Percentiles rank a stretch among this genome's conserved stretches.
These are phyloP conservation scores for Tetrastigma voinierianum DNA, from an alignment of 164 flowering plant species.

Conservation along the genomic window DNA sequence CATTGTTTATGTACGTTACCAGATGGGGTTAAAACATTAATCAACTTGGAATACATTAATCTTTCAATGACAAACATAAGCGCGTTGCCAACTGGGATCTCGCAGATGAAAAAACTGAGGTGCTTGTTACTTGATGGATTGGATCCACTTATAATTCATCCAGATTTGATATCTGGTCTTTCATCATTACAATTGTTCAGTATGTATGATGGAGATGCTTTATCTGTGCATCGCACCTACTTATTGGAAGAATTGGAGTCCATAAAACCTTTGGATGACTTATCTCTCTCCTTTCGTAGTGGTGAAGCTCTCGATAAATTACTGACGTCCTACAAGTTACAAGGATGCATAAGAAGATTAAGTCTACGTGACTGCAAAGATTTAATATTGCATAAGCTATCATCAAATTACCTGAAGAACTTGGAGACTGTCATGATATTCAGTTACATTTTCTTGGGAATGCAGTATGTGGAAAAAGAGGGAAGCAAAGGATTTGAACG, in stretches of 20 bases:
- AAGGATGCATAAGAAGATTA: too few relatives aligned
- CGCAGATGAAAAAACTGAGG: background rate
- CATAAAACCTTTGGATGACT: background rate
- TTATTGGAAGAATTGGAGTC: background rate
- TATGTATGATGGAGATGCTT: too few relatives aligned
- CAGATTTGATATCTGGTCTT: conserved; percentile 5
- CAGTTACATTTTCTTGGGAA: too few relatives aligned
- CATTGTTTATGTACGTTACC: background rate
- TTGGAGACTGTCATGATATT: too few relatives aligned
- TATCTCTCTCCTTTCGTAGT: background rate
- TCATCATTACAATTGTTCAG: background rate
- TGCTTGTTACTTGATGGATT: background rate
- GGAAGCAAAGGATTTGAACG: too few relatives aligned
- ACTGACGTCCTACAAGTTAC: too few relatives aligned
- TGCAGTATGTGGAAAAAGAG: too few relatives aligned
- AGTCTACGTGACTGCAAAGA: too few relatives aligned
- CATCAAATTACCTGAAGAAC: too few relatives aligned
- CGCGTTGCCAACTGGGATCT: conserved; percentile 5
- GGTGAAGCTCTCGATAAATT: too few relatives aligned
- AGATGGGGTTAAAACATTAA: background rate
- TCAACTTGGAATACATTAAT: conserved; percentile 6
- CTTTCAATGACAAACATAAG: background rate
- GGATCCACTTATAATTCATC: background rate
- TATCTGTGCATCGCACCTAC: background rate
- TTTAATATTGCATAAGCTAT: too few relatives aligned